These are phyloP conservation scores for Phytophthora pisi DNA, from an alignment of 352 stramenopile species.

Conservation along the genomic window DNA sequence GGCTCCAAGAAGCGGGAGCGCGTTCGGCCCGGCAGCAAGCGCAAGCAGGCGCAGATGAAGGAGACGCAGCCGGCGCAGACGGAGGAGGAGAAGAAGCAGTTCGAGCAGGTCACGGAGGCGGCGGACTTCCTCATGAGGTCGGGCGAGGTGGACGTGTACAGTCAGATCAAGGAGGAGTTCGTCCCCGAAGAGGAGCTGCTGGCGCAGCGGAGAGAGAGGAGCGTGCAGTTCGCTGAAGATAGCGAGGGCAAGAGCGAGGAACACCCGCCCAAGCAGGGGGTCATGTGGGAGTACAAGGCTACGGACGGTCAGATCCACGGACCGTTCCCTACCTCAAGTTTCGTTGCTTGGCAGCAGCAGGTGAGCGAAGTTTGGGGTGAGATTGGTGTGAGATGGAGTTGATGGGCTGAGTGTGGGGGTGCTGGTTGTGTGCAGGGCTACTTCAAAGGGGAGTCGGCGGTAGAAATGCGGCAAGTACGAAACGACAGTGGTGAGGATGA, in stretches of 20 bases:
- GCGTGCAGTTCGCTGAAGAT: conserved; percentile 37
- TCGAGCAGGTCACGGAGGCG: conserved; percentile 80
- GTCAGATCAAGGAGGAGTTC: conserved; percentile 84
- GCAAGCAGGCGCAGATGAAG: conserved; percentile 47
- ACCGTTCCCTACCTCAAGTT: conserved; percentile 71
- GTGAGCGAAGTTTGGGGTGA: conserved; percentile 23
- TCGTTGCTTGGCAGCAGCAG: conserved; percentile 81
- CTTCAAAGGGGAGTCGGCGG: conserved; percentile 72
- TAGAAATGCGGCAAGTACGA: conserved; percentile 69
- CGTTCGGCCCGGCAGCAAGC: conserved; percentile 50
- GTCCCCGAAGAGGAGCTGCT: conserved; percentile 64
- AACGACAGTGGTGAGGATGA: not conserved
- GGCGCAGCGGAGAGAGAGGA: conserved; percentile 38
- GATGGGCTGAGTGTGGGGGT: not conserved
- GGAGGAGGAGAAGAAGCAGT: conserved; percentile 75
- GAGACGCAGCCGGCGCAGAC: conserved; percentile 52
- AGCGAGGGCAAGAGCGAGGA: conserved; percentile 60
- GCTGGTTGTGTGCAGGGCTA: conserved; percentile 54
- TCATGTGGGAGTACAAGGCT: conserved; percentile 84
- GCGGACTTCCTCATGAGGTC: conserved; percentile 80
- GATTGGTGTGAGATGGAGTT: conserved; percentile 3
- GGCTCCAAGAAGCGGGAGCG: conserved; percentile 59
- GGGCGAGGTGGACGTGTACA: conserved; percentile 83
- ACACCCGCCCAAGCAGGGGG: conserved; percentile 39
- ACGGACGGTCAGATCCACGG: conserved; percentile 76